A percentile compares a stretch with the other conserved stretches of the same genome.
These are phyloP conservation scores for Cercospora sesami DNA, from an alignment of 2,329 filamentous ascomycete genomes.

Conservation along the genomic window DNA sequence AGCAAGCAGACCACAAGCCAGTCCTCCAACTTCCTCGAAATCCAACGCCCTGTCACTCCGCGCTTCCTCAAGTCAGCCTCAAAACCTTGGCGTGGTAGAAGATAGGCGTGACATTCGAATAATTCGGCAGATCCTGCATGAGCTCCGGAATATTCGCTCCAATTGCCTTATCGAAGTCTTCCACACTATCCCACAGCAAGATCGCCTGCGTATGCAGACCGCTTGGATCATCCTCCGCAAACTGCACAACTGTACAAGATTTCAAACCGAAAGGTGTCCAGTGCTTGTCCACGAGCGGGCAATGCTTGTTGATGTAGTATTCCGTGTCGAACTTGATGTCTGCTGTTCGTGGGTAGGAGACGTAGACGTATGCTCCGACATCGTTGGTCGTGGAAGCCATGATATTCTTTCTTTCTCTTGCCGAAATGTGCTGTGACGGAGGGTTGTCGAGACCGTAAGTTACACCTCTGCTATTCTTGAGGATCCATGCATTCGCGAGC, in stretches of 20 bases:
- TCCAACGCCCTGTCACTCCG: background rate
- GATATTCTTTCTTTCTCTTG: background rate
- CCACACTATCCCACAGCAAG: constrained; percentile 25
- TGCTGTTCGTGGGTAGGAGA: constrained; percentile 41
- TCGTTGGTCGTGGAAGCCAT: background rate
- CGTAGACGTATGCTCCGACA: constrained; percentile 13
- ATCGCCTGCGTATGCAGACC: constrained; percentile 27
- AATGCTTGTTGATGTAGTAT: constrained; percentile 49
- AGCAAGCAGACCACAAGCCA: background rate
- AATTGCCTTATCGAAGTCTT: constrained; percentile 25
- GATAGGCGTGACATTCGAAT: constrained; percentile 24
- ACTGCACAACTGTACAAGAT: constrained; percentile 29
- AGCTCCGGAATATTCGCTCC: constrained; percentile 27
- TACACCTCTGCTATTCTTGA: no score
- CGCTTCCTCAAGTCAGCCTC: background rate
- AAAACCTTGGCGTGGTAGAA: constrained; percentile 19
- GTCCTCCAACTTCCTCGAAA: background rate
- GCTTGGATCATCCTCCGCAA: constrained; percentile 21
- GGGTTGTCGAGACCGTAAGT: background rate
- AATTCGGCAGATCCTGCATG: constrained; percentile 25
- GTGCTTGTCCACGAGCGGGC: constrained; percentile 44
- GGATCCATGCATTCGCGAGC: background rate
- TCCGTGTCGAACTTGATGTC: constrained; percentile 46
- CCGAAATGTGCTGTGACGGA: background rate
- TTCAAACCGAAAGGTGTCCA: constrained; percentile 44